A percentile compares a stretch with the other conserved stretches of the same genome.
Conservation (phyloP, 164 flowering plant species). For the Tinospora cordifolia region DNA sequence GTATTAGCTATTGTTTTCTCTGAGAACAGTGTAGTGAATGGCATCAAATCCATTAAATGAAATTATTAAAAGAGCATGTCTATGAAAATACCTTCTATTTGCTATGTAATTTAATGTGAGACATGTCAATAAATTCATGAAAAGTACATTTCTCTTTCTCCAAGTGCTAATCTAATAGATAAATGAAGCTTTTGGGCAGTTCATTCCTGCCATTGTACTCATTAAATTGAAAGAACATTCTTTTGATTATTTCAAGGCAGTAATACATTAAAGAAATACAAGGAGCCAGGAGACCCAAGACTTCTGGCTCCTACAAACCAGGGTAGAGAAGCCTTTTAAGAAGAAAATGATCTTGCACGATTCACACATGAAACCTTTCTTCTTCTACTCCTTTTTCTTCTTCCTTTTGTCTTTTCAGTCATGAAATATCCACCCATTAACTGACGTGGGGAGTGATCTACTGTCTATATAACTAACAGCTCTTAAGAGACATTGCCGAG, state of each 20-base stretch:
- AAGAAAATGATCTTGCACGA: not conserved
- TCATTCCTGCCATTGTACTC: not conserved
- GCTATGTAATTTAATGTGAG: too few relatives aligned
- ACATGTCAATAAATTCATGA: too few relatives aligned
- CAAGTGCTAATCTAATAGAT: not conserved
- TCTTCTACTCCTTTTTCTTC: too few relatives aligned
- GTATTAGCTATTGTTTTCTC: too few relatives aligned
- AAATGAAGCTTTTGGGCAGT: not conserved
- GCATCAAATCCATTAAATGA: too few relatives aligned
- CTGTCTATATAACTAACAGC: not conserved
- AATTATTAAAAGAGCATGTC: too few relatives aligned
- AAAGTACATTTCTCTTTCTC: not conserved
- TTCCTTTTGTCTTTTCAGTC: too few relatives aligned
- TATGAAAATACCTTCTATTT: too few relatives aligned
- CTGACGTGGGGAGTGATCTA: not conserved
- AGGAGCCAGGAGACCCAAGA: not conserved
- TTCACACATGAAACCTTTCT: not conserved
- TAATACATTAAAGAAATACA: not conserved
- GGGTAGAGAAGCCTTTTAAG: not conserved
- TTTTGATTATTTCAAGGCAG: not conserved
- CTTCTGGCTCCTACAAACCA: not conserved
- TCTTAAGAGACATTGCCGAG: not conserved
- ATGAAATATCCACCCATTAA: not conserved
- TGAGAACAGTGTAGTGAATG: too few relatives aligned
- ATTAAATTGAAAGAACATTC: not conserved